Evolutionary conservation across 352 stramenopile species (phyloP), one percentile per base, ranked within the genome.

Genomic region (Phytophthora crassamura): DNA sequence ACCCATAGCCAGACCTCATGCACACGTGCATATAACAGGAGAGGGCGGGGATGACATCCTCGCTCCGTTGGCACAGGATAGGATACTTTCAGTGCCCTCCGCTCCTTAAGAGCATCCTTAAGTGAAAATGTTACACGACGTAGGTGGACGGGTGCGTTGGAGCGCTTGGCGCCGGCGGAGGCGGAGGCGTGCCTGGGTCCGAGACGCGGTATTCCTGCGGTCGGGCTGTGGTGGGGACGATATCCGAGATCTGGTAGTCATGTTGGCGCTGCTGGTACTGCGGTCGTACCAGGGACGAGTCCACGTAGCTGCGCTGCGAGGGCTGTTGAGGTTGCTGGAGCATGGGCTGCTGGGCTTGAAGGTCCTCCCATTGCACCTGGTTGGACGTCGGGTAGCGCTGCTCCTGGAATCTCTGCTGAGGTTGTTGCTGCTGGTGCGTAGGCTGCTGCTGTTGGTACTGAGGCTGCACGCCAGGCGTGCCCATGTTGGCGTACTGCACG

Each of bases 171-270:
- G 54, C 54, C 35, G 45, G 5, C 14, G 43, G 51, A 54, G 38
- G 18, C 14, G 57, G 43, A 10, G 50, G 45, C 2, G 64, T 72
- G 34, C 16, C 34, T 3, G 45, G 42, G 22, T 67, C 49, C 4
- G 28, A 47, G 5, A 35, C 14, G 22, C 50, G 41, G 30, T 62
- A 53, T 8, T 40, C 22, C 22, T 28, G 52, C 14, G 64, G 64
- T 39, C 64, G 58, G 3, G 58, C 25, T 1, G 58, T 72, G 33
- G 50, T 64, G 3, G 51, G 64, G 9, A 68, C 39, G 7, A 72
- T 35, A 45, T 72, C 64, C 39, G 64, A 72, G 25, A 72, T 72
- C 51, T 72, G 64, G 40, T 72, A 72, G n/a, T 68, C 64, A 46
- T 72, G 64, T n/a, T 72, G 43, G 7, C 64, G 58, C 18, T 72